Evolutionary conservation across 345 rosid genomes (phyloP).

Genomic region (Cardiospermum halicacabum): DNA sequence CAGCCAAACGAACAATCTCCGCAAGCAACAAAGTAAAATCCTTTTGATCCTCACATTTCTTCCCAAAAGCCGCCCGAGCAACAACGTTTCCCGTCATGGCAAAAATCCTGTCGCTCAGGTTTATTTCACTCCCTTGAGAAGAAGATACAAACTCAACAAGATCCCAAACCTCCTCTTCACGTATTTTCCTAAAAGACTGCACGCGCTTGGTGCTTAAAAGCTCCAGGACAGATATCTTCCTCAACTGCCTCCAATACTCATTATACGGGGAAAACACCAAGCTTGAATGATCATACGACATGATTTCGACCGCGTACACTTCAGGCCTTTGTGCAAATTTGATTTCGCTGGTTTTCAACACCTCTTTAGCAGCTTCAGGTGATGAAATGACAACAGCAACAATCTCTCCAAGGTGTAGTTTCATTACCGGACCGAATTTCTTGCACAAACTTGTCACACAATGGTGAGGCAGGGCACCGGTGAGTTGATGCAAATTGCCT

Average conservation of each 20-base stretch:
- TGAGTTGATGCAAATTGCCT: conserved; percentile 23
- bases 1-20: not conserved
- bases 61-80: not conserved
- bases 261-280: conserved; percentile 12
- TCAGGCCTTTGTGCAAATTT: conserved; percentile 5
- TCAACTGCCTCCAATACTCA: conserved; percentile 7
- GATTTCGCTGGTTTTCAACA: not conserved
- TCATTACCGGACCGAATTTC: conserved; percentile 11
- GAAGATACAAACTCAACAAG: conserved; percentile 11
- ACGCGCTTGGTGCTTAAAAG: not conserved
- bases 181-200: conserved; percentile 1
- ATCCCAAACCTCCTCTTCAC: conserved; percentile 13
- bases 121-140: not conserved
- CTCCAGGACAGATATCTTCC: not conserved
- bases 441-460: conserved; percentile 3
- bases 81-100: not conserved
- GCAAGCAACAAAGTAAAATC: not conserved
- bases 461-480: conserved; percentile 14
- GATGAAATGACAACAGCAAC: conserved; percentile 6
- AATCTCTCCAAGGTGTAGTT: conserved; percentile 16
- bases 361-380: conserved; percentile 10
- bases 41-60: conserved; percentile 9
- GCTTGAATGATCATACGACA: conserved; percentile 2
- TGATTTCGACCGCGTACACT: not conserved
- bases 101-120: conserved; percentile 14